Percentiles rank a stretch among this genome's conserved stretches.
Evolutionary conservation across 2,329 filamentous ascomycete genomes (phyloP).

Genomic region (Tetracladium maxilliforme): DNA sequence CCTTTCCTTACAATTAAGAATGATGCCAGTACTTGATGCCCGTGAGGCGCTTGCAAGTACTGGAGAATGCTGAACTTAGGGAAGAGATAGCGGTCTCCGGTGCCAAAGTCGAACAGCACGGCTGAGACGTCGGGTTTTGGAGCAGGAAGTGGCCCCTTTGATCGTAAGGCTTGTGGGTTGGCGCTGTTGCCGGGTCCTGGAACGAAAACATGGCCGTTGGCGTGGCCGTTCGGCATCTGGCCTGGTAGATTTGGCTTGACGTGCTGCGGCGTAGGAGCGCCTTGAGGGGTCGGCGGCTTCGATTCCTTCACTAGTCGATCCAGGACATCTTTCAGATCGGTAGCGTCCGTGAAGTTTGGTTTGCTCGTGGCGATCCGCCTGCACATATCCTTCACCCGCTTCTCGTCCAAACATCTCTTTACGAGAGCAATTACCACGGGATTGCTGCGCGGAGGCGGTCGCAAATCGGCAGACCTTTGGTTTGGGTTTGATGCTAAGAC

Average conservation of each 20-base stretch:
- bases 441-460: too few relatives aligned
- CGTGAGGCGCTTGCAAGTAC: constrained; percentile 35
- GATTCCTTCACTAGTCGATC: constrained; percentile 17
- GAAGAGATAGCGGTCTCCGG: constrained; percentile 63
- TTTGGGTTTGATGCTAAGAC: too few relatives aligned
- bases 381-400: too few relatives aligned
- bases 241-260: constrained; percentile 1
- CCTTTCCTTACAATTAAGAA: constrained; percentile 67
- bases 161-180: constrained; percentile 42
- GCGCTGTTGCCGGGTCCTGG: too few relatives aligned
- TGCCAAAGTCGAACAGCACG: constrained; percentile 58
- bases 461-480: too few relatives aligned
- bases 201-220: too few relatives aligned
- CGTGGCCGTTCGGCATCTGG: constrained; percentile 6
- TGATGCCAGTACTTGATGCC: constrained; percentile 53
- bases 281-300: constrained; percentile 16
- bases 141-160: constrained; percentile 40
- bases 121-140: constrained; percentile 46
- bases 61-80: constrained; percentile 68
- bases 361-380: too few relatives aligned
- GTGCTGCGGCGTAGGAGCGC: background rate
- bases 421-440: too few relatives aligned
- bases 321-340: too few relatives aligned
- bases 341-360: too few relatives aligned
- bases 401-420: too few relatives aligned